Base-by-base conservation (phyloP, 148 eudicot genomes). In the Rhododendron mucronatum region DNA sequence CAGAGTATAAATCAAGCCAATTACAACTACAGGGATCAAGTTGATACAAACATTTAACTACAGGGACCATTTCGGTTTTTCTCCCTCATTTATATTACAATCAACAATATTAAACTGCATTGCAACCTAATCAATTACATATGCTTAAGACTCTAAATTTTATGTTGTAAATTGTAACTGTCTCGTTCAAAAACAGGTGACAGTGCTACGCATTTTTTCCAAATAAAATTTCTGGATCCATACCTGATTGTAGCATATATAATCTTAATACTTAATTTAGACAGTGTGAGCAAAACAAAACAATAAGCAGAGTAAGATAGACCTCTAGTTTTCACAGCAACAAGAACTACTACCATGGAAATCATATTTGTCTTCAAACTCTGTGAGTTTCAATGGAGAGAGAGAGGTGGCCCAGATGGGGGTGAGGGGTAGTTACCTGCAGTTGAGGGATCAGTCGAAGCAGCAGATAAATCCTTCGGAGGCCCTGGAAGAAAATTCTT, bases 381-480 rank as follows among this genome's bases (percentile, higher is more conserved):
- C 12, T 57, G 71, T 23, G 2, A 51, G 21, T 55, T 57, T 20
- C 71, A 16, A 82, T 30, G 45, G 45, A 41, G 44, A 41, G 7
- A 41, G 45, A 41, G 45, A 41, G 45, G 45, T 41, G 45, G 45
- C 45, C 45, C 45, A 41, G 45, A 41, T 41, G 45, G 45, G 45
- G 45, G 77, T 59, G 26, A 59, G 75, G 82, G 57, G 41, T 33
- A 13, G 37, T 69, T 89, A 92, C 95, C 93, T 61, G 92, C 84
- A 57, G 87, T 76, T 71, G 89, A 90, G 53, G 88, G 88, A 88
- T 92, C 96, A 44, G 88, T 86, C 55, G 93, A 86, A 73, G 92
- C 83, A 88, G 93, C 85, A 78, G 89, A 88, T 57, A 90, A 81
- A 8, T 95, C 98, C 44, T 90, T 90, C 11, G 86, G 92, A 84